A percentile compares a stretch with the other conserved stretches of the same genome.
Conservation (phyloP, 1,284 basidiomycete species). For the Rhodofomes roseus region DNA sequence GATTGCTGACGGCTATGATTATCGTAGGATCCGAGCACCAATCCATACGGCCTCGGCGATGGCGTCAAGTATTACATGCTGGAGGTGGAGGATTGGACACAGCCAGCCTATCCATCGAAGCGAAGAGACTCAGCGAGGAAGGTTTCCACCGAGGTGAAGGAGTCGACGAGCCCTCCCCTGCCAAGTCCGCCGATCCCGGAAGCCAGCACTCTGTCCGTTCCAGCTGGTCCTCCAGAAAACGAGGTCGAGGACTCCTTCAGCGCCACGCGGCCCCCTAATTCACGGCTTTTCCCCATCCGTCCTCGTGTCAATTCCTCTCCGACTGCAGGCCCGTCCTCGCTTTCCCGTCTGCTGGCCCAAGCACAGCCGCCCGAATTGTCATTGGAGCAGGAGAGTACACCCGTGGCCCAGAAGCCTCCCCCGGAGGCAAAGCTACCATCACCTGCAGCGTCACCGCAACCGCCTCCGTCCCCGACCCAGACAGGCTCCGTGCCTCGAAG, state of each 20-base stretch:
- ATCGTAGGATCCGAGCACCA: constrained; percentile 64
- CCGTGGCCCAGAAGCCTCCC: background rate
- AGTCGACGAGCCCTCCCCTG: constrained; percentile 12
- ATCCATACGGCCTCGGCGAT: constrained; percentile 80
- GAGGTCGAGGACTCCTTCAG: constrained; percentile 68
- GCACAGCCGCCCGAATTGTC: constrained; percentile 42
- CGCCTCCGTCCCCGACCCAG: constrained; percentile 16
- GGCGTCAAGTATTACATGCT: constrained; percentile 93
- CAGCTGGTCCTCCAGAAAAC: constrained; percentile 49
- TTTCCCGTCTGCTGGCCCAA: constrained; percentile 72
- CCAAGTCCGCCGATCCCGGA: constrained; percentile 27
- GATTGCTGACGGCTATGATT: background rate
- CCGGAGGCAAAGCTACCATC: constrained; percentile 15
- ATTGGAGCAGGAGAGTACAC: constrained; percentile 20
- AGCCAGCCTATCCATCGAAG: constrained; percentile 58
- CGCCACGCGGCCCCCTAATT: constrained; percentile 55
- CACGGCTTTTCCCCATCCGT: constrained; percentile 58
- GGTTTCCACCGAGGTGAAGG: constrained; percentile 34
- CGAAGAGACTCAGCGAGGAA: constrained; percentile 53
- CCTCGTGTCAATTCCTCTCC: constrained; percentile 66
- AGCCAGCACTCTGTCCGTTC: constrained; percentile 37
- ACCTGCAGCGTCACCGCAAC: constrained; percentile 23
- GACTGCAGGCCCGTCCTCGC: constrained; percentile 64
- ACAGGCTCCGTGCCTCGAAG: constrained; percentile 17
- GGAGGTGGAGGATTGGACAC: constrained; percentile 91